A percentile compares a stretch with the other conserved stretches of the same genome.
phyloP scores from a whole-genome alignment of 495 filamentous ascomycete genomes.

The Pyronema omphalodes region DNA sequence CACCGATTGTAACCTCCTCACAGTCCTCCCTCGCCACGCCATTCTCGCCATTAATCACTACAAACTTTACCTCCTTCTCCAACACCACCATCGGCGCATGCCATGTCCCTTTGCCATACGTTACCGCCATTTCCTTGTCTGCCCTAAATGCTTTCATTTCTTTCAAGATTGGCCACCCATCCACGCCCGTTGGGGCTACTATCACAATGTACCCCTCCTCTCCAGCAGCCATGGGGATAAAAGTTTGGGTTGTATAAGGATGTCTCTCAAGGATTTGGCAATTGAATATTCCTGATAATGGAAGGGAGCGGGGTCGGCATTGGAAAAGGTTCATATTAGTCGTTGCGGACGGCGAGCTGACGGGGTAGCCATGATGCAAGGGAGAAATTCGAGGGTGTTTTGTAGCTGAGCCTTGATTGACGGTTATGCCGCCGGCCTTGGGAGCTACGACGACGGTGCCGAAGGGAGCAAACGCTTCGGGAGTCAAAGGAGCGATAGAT shows the following conservation, averaged over 20 bases:
- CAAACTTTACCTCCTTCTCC: constrained; percentile 51
- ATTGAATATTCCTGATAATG: constrained; percentile 33
- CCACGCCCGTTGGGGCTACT: constrained; percentile 52
- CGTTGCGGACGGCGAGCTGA: constrained; percentile 39
- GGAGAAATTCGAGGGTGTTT: constrained; percentile 68
- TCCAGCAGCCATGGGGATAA: constrained; percentile 48
- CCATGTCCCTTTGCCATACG: constrained; percentile 84
- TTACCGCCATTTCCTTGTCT: constrained; percentile 52
- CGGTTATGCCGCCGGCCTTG: neutral
- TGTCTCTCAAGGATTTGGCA: constrained; percentile 75
- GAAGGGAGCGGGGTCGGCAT: constrained; percentile 46
- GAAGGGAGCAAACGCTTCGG: constrained; percentile 53
- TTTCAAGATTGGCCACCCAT: constrained; percentile 54
- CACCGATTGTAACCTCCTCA: constrained; percentile 52
- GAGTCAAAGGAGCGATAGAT: constrained; percentile 35
- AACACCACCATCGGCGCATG: constrained; percentile 93
- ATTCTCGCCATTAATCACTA: constrained; percentile 78
- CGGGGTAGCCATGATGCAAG: constrained; percentile 47
- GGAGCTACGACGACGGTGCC: constrained; percentile 48
- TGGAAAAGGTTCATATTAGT: constrained; percentile 76
- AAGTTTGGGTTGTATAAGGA: constrained; percentile 84
- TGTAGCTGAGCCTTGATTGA: constrained; percentile 77
- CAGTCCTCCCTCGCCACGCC: constrained; percentile 73
- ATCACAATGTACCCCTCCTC: constrained; percentile 57
- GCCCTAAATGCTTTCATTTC: constrained; percentile 53